Conservation (phyloP, 2,329 filamentous ascomycete genomes). For the Ceratocystiopsis sp. region DNA sequence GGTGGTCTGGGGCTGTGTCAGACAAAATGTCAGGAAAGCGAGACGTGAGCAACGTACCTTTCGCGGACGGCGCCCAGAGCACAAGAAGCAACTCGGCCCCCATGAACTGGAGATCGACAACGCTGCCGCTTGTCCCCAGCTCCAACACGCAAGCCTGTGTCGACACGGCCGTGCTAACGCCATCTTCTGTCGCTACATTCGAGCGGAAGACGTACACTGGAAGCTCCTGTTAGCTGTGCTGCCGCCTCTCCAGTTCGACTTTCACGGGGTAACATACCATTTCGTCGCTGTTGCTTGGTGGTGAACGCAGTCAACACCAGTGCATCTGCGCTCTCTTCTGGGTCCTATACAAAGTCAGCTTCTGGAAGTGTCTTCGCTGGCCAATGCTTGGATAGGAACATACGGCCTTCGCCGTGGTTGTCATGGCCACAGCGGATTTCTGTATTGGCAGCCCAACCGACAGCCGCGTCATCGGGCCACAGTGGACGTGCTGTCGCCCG, state of each 20-base stretch:
- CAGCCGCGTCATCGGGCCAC: conserved; percentile 37
- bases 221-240: too few species aligned
- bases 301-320: conserved; percentile 18
- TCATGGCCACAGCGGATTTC: conserved; percentile 43
- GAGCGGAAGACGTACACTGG: conserved; percentile 42
- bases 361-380: too few species aligned
- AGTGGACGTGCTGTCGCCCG: conserved; percentile 49
- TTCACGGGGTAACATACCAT: conserved; percentile 15
- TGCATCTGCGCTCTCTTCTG: conserved; percentile 19
- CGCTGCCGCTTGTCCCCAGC: conserved; percentile 21
- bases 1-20: too few species aligned
- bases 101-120: conserved; percentile 51
- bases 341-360: background rate
- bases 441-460: conserved; percentile 26
- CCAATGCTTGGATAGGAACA: background rate
- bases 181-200: conserved; percentile 34
- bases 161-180: conserved; percentile 32
- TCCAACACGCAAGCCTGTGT: conserved; percentile 24
- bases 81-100: conserved; percentile 44
- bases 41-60: background rate
- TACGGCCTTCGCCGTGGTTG: conserved; percentile 15
- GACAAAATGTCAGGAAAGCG: background rate
- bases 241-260: too few species aligned
- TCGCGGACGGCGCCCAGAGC: conserved; percentile 29
- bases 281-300: conserved; percentile 15